A percentile compares a stretch with the other conserved stretches of the same genome.
Evolutionary conservation across 1,139 yeast genomes (phyloP).

Genomic region (Kluyveromyces sp.): DNA sequence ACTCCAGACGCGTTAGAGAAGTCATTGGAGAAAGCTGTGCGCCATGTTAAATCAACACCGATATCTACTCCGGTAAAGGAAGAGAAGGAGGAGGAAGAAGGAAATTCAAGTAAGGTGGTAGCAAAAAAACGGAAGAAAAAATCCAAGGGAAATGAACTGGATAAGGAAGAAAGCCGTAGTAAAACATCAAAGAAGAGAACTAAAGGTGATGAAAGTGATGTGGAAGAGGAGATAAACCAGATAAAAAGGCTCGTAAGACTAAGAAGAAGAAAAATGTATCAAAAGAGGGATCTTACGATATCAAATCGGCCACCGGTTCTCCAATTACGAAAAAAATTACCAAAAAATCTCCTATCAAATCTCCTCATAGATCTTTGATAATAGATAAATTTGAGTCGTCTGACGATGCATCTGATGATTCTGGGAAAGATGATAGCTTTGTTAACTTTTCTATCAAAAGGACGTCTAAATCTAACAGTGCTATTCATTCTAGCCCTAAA

Average conservation of each 20-base stretch:
- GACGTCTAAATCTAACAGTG: slow-evolving; percentile 9
- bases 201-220: slow-evolving; percentile 5
- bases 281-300: background rate
- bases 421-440: slow-evolving; percentile 4
- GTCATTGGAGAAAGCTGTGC: background rate
- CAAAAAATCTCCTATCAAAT: slow-evolving; percentile 15
- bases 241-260: background rate
- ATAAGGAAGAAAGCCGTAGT: background rate
- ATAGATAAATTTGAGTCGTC: slow-evolving; percentile 20
- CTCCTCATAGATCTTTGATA: slow-evolving; percentile 17
- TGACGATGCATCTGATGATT: slow-evolving; percentile 7
- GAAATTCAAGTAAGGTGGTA: background rate
- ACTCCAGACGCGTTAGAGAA: slow-evolving; percentile 1
- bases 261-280: background rate
- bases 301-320: slow-evolving; percentile 6
- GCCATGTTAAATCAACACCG: background rate
- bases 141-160: slow-evolving; percentile 2
- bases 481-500: background rate
- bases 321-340: slow-evolving; percentile 20
- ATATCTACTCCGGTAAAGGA: background rate
- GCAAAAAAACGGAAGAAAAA: slow-evolving; percentile 2
- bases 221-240: background rate
- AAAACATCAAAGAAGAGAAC: background rate
- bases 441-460: slow-evolving; percentile 19
- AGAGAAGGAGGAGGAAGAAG: background rate